Percentiles rank a stretch among this genome's conserved stretches.
phyloP scores from a whole-genome alignment of 352 stramenopile genomes.

The Phytophthora uliginosa region DNA sequence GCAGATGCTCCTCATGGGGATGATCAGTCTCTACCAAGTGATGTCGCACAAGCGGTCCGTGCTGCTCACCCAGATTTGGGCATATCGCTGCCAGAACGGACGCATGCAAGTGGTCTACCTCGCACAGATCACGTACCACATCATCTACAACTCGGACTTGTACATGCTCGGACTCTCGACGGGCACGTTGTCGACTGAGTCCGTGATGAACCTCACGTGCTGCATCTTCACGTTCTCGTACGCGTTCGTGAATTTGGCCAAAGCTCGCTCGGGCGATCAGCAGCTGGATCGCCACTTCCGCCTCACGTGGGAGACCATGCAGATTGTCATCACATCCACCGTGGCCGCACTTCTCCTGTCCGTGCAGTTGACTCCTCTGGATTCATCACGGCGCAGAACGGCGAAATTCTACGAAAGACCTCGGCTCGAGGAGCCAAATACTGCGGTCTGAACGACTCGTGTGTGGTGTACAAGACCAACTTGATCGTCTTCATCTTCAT shows the following conservation, averaged over 20 bases:
- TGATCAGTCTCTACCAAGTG: constrained; percentile 41
- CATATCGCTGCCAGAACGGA: constrained; percentile 42
- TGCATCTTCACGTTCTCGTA: constrained; percentile 43
- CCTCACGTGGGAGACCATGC: constrained; percentile 38
- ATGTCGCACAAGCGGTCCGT: constrained; percentile 41
- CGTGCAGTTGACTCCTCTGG: constrained; percentile 18
- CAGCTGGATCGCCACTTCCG: constrained; percentile 41
- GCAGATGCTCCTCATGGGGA: constrained; percentile 37
- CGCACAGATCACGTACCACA: constrained; percentile 40
- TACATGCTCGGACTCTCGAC: constrained; percentile 38
- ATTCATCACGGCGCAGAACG: constrained; percentile 34
- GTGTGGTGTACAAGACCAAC: constrained; percentile 41
- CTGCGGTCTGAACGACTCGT: constrained; percentile 42
- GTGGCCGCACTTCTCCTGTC: constrained; percentile 20
- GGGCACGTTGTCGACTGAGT: constrained; percentile 35
- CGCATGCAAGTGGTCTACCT: constrained; percentile 42
- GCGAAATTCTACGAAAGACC: constrained; percentile 36
- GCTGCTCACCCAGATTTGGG: constrained; percentile 44
- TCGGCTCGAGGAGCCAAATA: constrained; percentile 24
- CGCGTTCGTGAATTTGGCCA: constrained; percentile 31
- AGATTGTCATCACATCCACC: constrained; percentile 32
- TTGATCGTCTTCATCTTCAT: constrained; percentile 28
- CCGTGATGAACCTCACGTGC: constrained; percentile 42
- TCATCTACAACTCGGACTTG: constrained; percentile 38
- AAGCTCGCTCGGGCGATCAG: constrained; percentile 34